phyloP scores from a whole-genome alignment of 1,284 basidiomycete genomes.

The Trichosporon asahii region DNA sequence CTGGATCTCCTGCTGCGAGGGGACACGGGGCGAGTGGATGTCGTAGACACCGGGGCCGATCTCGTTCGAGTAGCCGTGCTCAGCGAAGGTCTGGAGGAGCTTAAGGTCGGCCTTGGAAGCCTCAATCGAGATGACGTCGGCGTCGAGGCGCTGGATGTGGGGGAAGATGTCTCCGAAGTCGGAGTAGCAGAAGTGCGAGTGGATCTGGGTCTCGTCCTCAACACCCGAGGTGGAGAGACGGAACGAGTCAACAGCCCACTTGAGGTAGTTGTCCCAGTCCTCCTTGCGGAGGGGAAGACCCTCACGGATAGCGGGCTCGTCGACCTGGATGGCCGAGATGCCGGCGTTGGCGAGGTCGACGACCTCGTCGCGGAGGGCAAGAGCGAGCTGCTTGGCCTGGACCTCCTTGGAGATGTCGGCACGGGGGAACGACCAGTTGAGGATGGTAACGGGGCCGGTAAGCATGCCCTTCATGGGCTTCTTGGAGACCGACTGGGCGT shows the following conservation, averaged over 20 bases:
- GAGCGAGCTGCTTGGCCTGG: slow-evolving; percentile 97
- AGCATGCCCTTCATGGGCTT: slow-evolving; percentile 99
- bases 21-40: slow-evolving; percentile 99
- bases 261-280: slow-evolving; percentile 92
- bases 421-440: slow-evolving; percentile 99
- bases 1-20: slow-evolving; percentile 88
- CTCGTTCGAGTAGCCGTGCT: slow-evolving; percentile 94
- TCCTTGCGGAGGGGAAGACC: slow-evolving; percentile 90
- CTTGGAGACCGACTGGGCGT: slow-evolving; percentile 90
- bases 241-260: slow-evolving; percentile 97
- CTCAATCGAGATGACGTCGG: slow-evolving; percentile 99
- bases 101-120: slow-evolving; percentile 98
- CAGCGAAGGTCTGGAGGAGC: slow-evolving; percentile 91
- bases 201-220: slow-evolving; percentile 84
- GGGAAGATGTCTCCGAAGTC: slow-evolving; percentile 96
- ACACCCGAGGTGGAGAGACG: slow-evolving; percentile 93
- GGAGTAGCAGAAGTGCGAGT: slow-evolving; percentile 80
- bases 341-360: slow-evolving; percentile 95
- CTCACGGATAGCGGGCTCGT: slow-evolving; percentile 98
- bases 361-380: slow-evolving; percentile 98
- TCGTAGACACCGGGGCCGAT: slow-evolving; percentile 99
- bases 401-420: slow-evolving; percentile 94
- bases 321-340: slow-evolving; percentile 97
- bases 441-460: slow-evolving; percentile 92
- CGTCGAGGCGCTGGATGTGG: slow-evolving; percentile 94